Evolutionary conservation across 2,329 filamentous ascomycete species (phyloP), one percentile per base, ranked within the genome.

Genomic region (Aspergillus clavatus): DNA sequence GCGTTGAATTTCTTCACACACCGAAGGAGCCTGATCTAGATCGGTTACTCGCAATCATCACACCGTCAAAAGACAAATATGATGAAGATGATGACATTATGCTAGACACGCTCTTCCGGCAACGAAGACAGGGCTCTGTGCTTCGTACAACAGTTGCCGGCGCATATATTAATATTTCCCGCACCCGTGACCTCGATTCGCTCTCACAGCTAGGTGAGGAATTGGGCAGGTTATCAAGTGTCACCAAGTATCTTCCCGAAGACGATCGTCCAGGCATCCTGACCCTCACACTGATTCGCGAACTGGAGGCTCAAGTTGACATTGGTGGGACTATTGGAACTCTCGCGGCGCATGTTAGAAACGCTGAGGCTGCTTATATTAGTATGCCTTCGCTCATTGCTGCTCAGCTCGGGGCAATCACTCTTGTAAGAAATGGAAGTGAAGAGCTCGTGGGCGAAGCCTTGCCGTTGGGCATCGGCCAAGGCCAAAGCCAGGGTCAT

Each of bases 161-260:
- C 22, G 66, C 89, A 14, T 81, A 82, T 40, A 70, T 84, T 18
- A 73, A 77, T 3, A 70, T 93, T 12, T 74, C 75, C 6, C 81
- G 83, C 49, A 68, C 88, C 29, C 72, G 79, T 8, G 81, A 85
- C 53, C 70, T 95, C 12, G 73, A 79, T 7, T 79, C 80, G 33
- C 73, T 98, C 11, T 80, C 84, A 6, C 77, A 78, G 8, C 76
- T 98, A 7, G 84, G 80, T 0, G 83, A 87, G 52, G 93, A 98
- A 58, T 65, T 97, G 39, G 78, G 84, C 5, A 88, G 86, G 54
- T 74, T 98, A 4, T 87, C 89, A 0, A 90, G 83, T 0, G 89
- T 98, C 21, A 81, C 91, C 5, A 97, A 96, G 62, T 97, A 97
- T 63, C 76, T 98, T 2, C 91, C 93, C 0, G 91, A 98, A 56